Conservation (phyloP, 768 basidiomycete genomes). For the Leucocoprinus leucothites region DNA sequence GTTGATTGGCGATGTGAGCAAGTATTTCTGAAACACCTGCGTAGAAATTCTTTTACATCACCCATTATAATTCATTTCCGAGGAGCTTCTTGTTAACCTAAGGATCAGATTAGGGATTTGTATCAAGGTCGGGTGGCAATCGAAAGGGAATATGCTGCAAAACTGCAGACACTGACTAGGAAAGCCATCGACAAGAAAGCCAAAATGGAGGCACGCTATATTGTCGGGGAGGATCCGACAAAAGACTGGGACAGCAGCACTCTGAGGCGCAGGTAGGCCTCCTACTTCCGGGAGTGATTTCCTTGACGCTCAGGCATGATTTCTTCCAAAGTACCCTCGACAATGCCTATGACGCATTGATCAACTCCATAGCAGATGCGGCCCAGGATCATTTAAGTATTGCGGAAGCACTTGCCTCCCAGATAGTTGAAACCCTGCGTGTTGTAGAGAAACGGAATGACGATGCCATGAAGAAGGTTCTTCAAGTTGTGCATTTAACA, state of each 20-base stretch:
- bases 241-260: conserved; percentile 54
- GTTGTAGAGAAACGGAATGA: conserved; percentile 60
- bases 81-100: neutral
- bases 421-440: conserved; percentile 64
- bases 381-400: conserved; percentile 70
- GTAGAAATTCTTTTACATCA: too few species aligned
- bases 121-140: conserved; percentile 63
- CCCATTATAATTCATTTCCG: neutral
- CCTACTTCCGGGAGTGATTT: neutral
- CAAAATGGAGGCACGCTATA: conserved; percentile 49
- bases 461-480: conserved; percentile 66
- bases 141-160: conserved; percentile 77
- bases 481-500: neutral
- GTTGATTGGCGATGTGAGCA: conserved; percentile 58
- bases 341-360: conserved; percentile 64
- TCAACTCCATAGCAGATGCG: conserved; percentile 53
- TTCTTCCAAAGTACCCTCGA: conserved; percentile 57
- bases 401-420: conserved; percentile 55
- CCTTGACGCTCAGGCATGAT: neutral
- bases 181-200: conserved; percentile 72
- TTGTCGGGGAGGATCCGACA: conserved; percentile 67
- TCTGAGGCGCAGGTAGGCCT: conserved; percentile 50
- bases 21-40: neutral
- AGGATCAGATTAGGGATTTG: conserved; percentile 63
- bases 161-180: conserved; percentile 61